Evolutionary conservation across 106 monocot genomes (phyloP), one percentile per base, ranked within the genome.

Genomic region (Phalaenopsis equestris): DNA sequence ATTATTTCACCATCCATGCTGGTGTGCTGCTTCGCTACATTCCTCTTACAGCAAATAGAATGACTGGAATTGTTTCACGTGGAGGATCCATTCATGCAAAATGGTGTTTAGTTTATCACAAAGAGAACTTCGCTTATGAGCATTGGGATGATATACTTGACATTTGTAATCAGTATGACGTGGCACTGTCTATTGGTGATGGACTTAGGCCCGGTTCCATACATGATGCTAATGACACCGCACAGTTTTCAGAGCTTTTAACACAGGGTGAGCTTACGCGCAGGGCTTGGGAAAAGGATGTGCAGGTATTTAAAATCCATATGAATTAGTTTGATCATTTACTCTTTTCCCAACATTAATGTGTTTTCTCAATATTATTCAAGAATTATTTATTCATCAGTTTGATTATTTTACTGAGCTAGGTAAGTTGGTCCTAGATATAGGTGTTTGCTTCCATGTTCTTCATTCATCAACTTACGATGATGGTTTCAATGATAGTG

Each of bases 61-160:
- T 93, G 93, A 93, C 93, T 12, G 93, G 93, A 11, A 93, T 93
- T 81, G 90, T 93, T 67, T 93, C 93, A 68, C 84, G 93, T 75
- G 93, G 90, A 49, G 92, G 92, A 76, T 92, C 92, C 4, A 93
- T 93, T 81, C 93, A 93, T 83, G 93, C 93, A 65, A 93, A 93
- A 82, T 93, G 93, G 93, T 93, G 93, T 42, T 73, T 93, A 77
- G 81, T 84, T 49, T 85, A 93, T 85, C 93, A 93, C 81, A 93
- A 90, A 75, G 93, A 93, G 79, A 93, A 93, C 77, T 93, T 93
- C 84, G 93, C 93, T 0, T 93, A 93, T 79, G 93, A 93, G 82
- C 90, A 93, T 56, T 93, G 93, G 93, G 90, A 93, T 88, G 93
- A 93, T 3, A 93, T 93, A 36, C 93, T 93, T 73, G 90, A 93